Base-by-base conservation (phyloP, 2,329 filamentous ascomycete genomes). In the Orbilia blumenaviensis region DNA sequence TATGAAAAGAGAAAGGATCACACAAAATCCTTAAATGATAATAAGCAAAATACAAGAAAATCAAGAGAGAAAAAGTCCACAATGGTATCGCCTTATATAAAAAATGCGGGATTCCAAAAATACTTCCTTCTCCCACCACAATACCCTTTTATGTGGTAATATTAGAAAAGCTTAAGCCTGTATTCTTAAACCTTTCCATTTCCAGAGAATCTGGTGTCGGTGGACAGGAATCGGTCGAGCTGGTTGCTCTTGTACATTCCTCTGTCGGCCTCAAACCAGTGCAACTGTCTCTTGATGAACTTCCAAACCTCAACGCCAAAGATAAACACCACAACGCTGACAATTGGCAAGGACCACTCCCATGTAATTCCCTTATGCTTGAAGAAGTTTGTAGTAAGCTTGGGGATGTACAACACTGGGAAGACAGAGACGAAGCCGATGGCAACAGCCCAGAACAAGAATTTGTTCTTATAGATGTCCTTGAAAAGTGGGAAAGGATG, bases 321-420 rank as follows among this genome's bases (percentile, higher is more conserved):
- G 56, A 92, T 84, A 82, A 92, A 93, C 7, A 87, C 81, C 1
- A 86, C 82, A 0, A 89, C 85, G 34, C 85, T 87, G 16, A 87
- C 85, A 50, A 87, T 84, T 0, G 92, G 90, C 1, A 92, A 84
- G 0, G 86, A 89, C 91, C 90, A 93, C 80, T 92, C 90, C 89
- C 90, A 92, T 1, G 84, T 85, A 67, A 92, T 89, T 0, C 86
- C 88, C 46, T 85, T 85, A 81, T 92, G 90, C 82, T 91, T 90
- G 83, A 92, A 92, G 1, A 92, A 90, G 1, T 84, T 82, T 0
- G 84, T 85, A 81, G 91, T 91, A 78, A 92, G 84, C 23, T 87
- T 85, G 0, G 90, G 90, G 38, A 92, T 87, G 80, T 92, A 92
- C 23, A 90, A 84, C 25, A 89, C 86, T 0, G 89, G 88, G 73